A percentile compares a stretch with the other conserved stretches of the same genome.
These are phyloP conservation scores for Nannizziopsis arthrosporioides DNA, from an alignment of 2,329 filamentous ascomycete genomes.

Conservation along the genomic window DNA sequence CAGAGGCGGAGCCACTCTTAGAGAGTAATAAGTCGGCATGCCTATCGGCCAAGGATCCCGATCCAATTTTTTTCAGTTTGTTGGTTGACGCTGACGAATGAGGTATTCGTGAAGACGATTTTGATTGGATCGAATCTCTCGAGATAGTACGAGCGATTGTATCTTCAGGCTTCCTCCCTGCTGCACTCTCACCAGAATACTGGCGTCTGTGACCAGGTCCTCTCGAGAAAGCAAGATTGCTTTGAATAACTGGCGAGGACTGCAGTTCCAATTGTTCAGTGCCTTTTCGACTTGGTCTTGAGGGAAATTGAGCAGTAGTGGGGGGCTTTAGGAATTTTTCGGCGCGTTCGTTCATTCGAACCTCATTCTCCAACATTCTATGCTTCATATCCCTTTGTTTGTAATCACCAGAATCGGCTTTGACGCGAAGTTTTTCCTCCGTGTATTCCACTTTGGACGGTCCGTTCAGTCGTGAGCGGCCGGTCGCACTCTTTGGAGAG, in stretches of 20 bases:
- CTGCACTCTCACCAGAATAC: slow-evolving; percentile 34
- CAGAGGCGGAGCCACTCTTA: slow-evolving; percentile 18
- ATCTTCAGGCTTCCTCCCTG: slow-evolving; percentile 20
- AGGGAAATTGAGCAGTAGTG: slow-evolving; percentile 30
- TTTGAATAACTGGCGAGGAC: slow-evolving; percentile 45
- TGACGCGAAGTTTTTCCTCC: background rate
- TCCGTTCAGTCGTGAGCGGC: background rate
- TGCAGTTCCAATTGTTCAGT: slow-evolving; percentile 49
- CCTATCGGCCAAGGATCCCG: slow-evolving; percentile 22
- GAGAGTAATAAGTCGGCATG: slow-evolving; percentile 19
- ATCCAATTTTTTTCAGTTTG: background rate
- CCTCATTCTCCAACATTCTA: slow-evolving; percentile 26
- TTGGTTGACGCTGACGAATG: slow-evolving; percentile 11
- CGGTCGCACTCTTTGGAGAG: too few species aligned
- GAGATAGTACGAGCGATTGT: slow-evolving; percentile 26
- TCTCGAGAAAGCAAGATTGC: slow-evolving; percentile 41
- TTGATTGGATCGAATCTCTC: slow-evolving; percentile 30
- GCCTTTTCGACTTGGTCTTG: slow-evolving; percentile 57
- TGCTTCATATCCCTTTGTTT: background rate
- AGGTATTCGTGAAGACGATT: slow-evolving; percentile 23
- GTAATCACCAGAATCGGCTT: background rate
- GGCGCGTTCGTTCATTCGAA: slow-evolving; percentile 11
- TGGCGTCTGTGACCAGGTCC: slow-evolving; percentile 41
- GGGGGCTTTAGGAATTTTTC: slow-evolving; percentile 16
- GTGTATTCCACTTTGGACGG: background rate